Base-by-base conservation (phyloP, 2,329 filamentous ascomycete genomes). In the Cladosporium sphaerospermum region DNA sequence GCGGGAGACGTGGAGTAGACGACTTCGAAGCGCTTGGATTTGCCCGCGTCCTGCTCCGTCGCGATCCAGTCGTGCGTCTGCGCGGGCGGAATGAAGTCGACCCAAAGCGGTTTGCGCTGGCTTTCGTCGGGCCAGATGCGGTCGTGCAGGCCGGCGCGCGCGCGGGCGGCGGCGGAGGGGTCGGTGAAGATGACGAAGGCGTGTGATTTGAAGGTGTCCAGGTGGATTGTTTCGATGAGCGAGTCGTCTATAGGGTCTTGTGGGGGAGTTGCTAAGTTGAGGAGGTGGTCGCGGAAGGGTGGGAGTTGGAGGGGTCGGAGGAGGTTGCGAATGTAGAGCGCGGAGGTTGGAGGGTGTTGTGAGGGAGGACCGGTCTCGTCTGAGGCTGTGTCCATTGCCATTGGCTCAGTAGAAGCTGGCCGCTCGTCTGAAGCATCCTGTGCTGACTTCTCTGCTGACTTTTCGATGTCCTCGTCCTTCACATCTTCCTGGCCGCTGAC, bases 281-380 rank as follows among this genome's bases (percentile, higher is more conserved):
- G 67, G 4, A 97, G 76, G 64, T 96, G 83, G 1, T 79, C 76
- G 61, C 81, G 82, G 1, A 97, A 79, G 14, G 77, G 75, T 23
- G 76, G 73, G 0, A 83, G 79, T 55, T 89, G 86, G 18, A 97
- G 76, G 9, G 93, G 91, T 44, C 92, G 85, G 82, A 95, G 91
- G 52, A 97, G 82, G 63, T 96, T 86, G 68, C 85, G 85, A 61
- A 97, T 93, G 72, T 96, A 97, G 44, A 97, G 75, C 13, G 88
- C 85, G 32, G 82, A 72, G 3, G 90, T 76, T 44, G 69, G 67
- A 1, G 71, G 62, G 54, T 77, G 73, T 8, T 71, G 60, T 13
- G 73, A 69, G 16, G 71, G 67, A 4, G 65, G 48, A 13, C 37
- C 52, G 31, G 40, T 37, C 19, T 13, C 44, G 23, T 34, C 23